Evolutionary conservation across 1,284 basidiomycete genomes (phyloP), one percentile per base, ranked within the genome.

Genomic region (Pulveroboletus sp.): DNA sequence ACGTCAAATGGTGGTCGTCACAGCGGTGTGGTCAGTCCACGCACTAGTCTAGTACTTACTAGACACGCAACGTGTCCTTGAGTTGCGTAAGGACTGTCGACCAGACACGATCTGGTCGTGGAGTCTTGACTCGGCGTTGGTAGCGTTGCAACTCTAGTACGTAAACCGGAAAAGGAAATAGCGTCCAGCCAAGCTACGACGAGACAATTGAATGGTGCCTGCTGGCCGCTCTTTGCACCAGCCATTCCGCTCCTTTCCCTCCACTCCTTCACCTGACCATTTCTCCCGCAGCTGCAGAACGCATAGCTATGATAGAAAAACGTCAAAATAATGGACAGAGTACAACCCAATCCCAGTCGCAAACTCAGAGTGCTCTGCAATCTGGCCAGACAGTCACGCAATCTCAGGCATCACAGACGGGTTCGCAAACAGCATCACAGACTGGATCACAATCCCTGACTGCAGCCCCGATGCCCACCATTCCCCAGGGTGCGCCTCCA

Each of bases 401-500:
- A 40, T 29, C 57, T 53, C 63, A 9, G 44, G 48, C 47, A 29
- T 45, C 43, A 25, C 33, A 53, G 51, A 57, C 55, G 14, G 47
- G 49, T 0, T 54, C 55, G 10, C 53, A 49, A 20, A 35, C 60
- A 22, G 52, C 31, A 11, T 61, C 62, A 12, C 62, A 54, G 40
- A 51, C 60, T 5, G 52, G 53, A 10, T 53, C 54, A 31, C 62
- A 49, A 35, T 44, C 56, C 49, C n/a, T 24, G 29, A 40, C 52
- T 57, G 51, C 70, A 42, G 4, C 57, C 5, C 46, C 58, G 25
- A 61, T 66, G 49, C 62, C 65, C 38, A 72, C 69, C 57, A 85
- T 88, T 61, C 83, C 87, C 0, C 69, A 76, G 60, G 78, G 80
- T 18, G 84, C 83, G 1, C 77, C 87, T 10, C 85, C 82, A n/a